Percentiles rank a stretch among this genome's conserved stretches.
phyloP scores from a whole-genome alignment of 2,329 filamentous ascomycete genomes.

The Exophiala sideris region DNA sequence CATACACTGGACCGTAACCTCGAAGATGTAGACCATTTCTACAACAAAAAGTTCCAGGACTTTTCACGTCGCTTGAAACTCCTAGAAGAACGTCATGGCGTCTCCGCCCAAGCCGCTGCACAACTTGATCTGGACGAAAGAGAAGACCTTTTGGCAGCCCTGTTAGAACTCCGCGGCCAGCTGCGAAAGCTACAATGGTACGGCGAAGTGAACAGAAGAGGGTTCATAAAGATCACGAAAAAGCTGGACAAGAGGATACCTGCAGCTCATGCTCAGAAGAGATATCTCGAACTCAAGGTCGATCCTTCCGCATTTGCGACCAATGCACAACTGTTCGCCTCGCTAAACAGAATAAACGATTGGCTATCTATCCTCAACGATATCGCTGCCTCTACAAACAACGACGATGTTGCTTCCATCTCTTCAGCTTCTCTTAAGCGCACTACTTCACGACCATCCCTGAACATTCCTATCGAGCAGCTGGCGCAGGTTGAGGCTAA shows the following conservation, averaged over 20 bases:
- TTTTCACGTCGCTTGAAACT: conserved; percentile 79
- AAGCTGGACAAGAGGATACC: conserved; percentile 95
- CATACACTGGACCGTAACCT: conserved; percentile 94
- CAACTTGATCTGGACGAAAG: conserved; percentile 82
- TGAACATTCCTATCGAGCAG: conserved; percentile 66
- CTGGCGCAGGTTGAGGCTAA: conserved; percentile 71
- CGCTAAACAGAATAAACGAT: conserved; percentile 73
- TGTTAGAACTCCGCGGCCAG: conserved; percentile 83
- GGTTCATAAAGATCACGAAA: conserved; percentile 98
- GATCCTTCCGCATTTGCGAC: conserved; percentile 85
- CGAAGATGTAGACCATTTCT: conserved; percentile 93
- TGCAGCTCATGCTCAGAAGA: conserved; percentile 70
- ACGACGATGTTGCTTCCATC: conserved; percentile 24
- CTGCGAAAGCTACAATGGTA: conserved; percentile 95
- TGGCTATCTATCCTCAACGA: conserved; percentile 84
- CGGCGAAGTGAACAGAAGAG: conserved; percentile 89
- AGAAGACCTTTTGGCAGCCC: conserved; percentile 83
- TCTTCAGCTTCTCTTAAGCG: conserved; percentile 70
- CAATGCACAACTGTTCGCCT: conserved; percentile 57
- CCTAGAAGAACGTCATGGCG: conserved; percentile 82
- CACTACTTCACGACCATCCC: conserved; percentile 69
- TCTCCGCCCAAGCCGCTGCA: conserved; percentile 64
- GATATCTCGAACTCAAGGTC: conserved; percentile 86
- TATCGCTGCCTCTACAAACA: conserved; percentile 62
- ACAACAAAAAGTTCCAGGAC: conserved; percentile 91